A percentile compares a stretch with the other conserved stretches of the same genome.
These are phyloP conservation scores for Trichoderma sp. DNA, from an alignment of 2,329 filamentous ascomycete genomes.

Conservation along the genomic window DNA sequence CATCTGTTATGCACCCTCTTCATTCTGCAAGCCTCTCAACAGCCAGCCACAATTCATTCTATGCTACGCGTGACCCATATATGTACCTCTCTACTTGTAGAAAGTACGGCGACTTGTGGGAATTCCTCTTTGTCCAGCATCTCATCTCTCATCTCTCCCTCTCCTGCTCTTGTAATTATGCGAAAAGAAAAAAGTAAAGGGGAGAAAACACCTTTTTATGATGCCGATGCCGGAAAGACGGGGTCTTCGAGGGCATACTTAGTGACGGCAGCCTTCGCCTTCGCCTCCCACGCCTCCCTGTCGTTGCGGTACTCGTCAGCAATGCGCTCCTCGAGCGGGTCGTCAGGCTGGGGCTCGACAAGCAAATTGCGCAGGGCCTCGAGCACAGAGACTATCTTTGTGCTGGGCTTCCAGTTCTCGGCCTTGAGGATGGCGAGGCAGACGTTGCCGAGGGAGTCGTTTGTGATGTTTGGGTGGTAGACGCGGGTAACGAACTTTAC, in stretches of 20 bases:
- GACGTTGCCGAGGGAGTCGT: constrained; percentile 82
- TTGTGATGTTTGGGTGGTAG: constrained; percentile 93
- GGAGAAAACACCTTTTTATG: not conserved
- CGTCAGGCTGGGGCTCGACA: constrained; percentile 80
- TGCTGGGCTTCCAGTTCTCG: constrained; percentile 90
- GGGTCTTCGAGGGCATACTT: constrained; percentile 63
- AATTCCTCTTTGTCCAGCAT: not conserved
- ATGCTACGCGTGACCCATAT: not conserved
- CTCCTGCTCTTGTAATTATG: no score
- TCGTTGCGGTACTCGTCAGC: constrained; percentile 80
- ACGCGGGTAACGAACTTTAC: constrained; percentile 84
- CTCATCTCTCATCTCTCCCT: not conserved
- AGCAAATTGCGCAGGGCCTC: constrained; percentile 75
- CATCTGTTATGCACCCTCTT: not conserved
- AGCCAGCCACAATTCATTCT: not conserved
- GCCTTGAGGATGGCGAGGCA: constrained; percentile 81
- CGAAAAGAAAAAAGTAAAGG: no score
- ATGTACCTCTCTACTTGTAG: not conserved
- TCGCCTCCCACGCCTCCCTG: constrained; percentile 69
- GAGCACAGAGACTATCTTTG: constrained; percentile 73
- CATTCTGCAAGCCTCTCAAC: not conserved
- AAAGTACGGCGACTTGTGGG: not conserved
- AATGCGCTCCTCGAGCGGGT: constrained; percentile 83
- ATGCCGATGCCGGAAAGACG: constrained; percentile 34
- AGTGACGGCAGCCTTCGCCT: constrained; percentile 70